phyloP scores from a whole-genome alignment of 164 flowering plant genomes.

The Macadamia tetraphylla region DNA sequence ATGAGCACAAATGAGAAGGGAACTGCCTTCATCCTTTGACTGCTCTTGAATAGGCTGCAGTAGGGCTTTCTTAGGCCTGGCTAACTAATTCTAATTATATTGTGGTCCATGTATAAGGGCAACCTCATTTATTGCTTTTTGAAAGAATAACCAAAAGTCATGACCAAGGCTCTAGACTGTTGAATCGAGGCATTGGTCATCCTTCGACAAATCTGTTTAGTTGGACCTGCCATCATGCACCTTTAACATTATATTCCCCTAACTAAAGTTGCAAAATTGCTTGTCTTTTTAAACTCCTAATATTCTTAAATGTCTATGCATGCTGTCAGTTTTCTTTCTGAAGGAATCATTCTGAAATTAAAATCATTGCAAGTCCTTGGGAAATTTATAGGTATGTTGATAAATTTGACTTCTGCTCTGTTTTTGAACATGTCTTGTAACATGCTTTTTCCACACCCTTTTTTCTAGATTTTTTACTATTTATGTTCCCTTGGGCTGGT shows the following conservation, averaged over 20 bases:
- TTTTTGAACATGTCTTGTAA: background rate
- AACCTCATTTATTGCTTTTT: no score
- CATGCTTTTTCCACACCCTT: background rate
- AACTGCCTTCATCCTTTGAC: no score
- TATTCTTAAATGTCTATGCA: slow-evolving; percentile 52
- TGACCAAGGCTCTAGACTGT: no score
- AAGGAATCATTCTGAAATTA: slow-evolving; percentile 82
- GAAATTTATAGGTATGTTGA: slow-evolving; percentile 53
- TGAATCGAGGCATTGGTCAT: no score
- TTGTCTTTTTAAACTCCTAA: background rate
- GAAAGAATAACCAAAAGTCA: no score
- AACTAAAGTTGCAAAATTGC: background rate
- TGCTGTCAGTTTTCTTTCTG: slow-evolving; percentile 76
- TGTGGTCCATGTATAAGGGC: no score
- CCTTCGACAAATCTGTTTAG: background rate
- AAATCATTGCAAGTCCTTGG: slow-evolving; percentile 26
- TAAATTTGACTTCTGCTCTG: background rate
- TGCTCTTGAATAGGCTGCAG: no score
- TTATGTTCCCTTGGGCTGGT: no score
- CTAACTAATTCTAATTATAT: no score
- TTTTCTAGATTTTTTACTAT: background rate
- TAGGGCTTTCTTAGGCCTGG: no score
- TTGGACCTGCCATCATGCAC: background rate
- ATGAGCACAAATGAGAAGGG: no score
- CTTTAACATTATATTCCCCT: background rate